Evolutionary conservation across 805 yeast species (phyloP).

Genomic region (Suhomyces canberraensis): DNA sequence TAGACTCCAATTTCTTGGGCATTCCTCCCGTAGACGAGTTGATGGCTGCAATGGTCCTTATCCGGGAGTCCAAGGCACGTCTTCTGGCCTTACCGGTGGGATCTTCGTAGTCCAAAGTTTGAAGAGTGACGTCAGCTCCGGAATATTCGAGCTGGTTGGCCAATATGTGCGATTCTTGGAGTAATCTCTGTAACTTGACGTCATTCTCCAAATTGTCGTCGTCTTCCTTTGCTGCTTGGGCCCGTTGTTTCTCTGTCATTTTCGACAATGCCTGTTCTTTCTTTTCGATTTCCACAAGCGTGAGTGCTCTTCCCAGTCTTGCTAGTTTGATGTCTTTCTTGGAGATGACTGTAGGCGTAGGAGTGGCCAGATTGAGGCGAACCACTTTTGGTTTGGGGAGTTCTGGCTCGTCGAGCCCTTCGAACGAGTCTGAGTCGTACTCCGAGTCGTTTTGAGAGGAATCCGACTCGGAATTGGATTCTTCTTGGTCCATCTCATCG

Average conservation of each 20-base stretch:
- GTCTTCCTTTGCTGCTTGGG: slow-evolving; percentile 37
- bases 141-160: slow-evolving; percentile 44
- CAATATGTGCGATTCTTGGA: slow-evolving; percentile 69
- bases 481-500: slow-evolving; percentile 9
- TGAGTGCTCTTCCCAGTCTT: slow-evolving; percentile 60
- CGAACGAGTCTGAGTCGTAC: neutral
- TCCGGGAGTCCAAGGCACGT: slow-evolving; percentile 58
- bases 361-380: slow-evolving; percentile 40
- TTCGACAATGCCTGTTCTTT: slow-evolving; percentile 23
- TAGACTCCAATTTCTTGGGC: slow-evolving; percentile 56
- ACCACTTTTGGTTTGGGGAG: slow-evolving; percentile 43
- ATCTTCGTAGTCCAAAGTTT: slow-evolving; percentile 57
- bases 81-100: slow-evolving; percentile 69
- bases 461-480: slow-evolving; percentile 9
- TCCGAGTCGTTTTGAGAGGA: neutral
- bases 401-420: slow-evolving; percentile 7
- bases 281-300: slow-evolving; percentile 31
- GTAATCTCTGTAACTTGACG: slow-evolving; percentile 64
- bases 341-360: slow-evolving; percentile 24
- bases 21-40: slow-evolving; percentile 47
- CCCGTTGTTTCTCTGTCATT: slow-evolving; percentile 33
- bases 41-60: slow-evolving; percentile 40
- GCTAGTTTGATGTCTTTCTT: slow-evolving; percentile 52
- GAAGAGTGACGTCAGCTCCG: slow-evolving; percentile 67
- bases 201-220: slow-evolving; percentile 62